Conservation (phyloP, 2,329 filamentous ascomycete species). For the Chalaropsis ovoidea region DNA sequence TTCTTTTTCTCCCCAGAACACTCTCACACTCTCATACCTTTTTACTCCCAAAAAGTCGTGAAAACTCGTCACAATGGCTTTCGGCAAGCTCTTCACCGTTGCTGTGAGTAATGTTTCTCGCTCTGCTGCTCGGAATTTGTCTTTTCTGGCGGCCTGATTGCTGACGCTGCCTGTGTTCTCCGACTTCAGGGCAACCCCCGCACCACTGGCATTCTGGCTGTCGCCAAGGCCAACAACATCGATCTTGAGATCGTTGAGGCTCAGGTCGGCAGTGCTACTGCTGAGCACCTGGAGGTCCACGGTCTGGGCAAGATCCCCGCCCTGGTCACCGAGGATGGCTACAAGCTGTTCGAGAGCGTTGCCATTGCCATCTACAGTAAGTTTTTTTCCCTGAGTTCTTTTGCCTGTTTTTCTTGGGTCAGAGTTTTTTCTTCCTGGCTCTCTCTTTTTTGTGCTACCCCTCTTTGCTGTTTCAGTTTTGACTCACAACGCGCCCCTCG, state of each 20-base stretch:
- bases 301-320: conserved; percentile 83
- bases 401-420: conserved; percentile 26
- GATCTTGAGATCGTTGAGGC: conserved; percentile 77
- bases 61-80: conserved; percentile 61
- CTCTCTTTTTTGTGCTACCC: conserved; percentile 11
- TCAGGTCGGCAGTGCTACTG: conserved; percentile 52
- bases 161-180: conserved; percentile 30
- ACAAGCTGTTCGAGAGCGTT: conserved; percentile 76
- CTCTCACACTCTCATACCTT: conserved; percentile 28
- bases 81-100: conserved; percentile 94
- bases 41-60: conserved; percentile 24
- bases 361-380: conserved; percentile 96
- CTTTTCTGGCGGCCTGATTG: conserved; percentile 27
- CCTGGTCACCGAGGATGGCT: conserved; percentile 88
- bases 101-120: conserved; percentile 46
- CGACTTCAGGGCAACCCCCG: conserved; percentile 68
- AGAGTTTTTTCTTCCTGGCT: too few relatives aligned
- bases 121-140: conserved; percentile 26
- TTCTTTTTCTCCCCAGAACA: conserved; percentile 30
- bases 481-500: background rate
- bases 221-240: conserved; percentile 95
- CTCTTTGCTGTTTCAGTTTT: conserved; percentile 2
- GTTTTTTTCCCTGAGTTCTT: conserved; percentile 39
- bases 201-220: conserved; percentile 76
- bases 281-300: conserved; percentile 78